Evolutionary conservation across 108 stramenopile species (phyloP).

Genomic region (Nitzschia inconspicua): DNA sequence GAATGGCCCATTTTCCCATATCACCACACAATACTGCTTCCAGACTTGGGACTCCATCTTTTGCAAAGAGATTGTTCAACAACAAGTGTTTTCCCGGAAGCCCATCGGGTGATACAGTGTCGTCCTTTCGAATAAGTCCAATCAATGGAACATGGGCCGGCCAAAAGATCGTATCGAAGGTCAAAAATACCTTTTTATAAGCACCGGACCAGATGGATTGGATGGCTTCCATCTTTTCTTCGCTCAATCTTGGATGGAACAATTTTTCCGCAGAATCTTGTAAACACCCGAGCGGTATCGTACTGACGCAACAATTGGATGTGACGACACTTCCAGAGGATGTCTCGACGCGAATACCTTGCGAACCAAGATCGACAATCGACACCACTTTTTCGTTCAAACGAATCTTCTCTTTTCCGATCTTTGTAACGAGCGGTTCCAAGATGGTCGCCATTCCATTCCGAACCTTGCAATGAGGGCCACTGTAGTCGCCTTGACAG

Average conservation of each 20-base stretch:
- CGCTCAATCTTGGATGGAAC: slow-evolving; percentile 30
- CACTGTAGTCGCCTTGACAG: slow-evolving; percentile 50
- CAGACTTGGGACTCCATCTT: slow-evolving; percentile 42
- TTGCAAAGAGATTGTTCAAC: slow-evolving; percentile 50
- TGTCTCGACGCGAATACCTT: slow-evolving; percentile 24
- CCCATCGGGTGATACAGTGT: not conserved
- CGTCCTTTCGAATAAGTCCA: slow-evolving; percentile 36
- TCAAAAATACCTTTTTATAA: slow-evolving; percentile 64
- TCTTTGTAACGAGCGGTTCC: slow-evolving; percentile 17
- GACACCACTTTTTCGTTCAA: not conserved
- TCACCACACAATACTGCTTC: slow-evolving; percentile 45
- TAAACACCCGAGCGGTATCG: slow-evolving; percentile 50
- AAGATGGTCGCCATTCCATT: slow-evolving; percentile 44
- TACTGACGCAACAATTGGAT: slow-evolving; percentile 44
- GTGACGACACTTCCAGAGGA: slow-evolving; percentile 22
- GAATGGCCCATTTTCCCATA: slow-evolving; percentile 37
- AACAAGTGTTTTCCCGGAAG: slow-evolving; percentile 30
- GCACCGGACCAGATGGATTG: slow-evolving; percentile 25
- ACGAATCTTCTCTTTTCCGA: not conserved
- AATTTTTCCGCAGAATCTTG: slow-evolving; percentile 3
- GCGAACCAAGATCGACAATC: not conserved
- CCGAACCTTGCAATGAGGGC: slow-evolving; percentile 49
- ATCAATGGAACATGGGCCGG: slow-evolving; percentile 37
- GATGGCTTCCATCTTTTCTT: slow-evolving; percentile 45
- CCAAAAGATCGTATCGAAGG: slow-evolving; percentile 60